Percentiles rank a stretch among this genome's conserved stretches.
phyloP scores from a whole-genome alignment of 1,284 basidiomycete species.

The Hypsizygus ulmarius region DNA sequence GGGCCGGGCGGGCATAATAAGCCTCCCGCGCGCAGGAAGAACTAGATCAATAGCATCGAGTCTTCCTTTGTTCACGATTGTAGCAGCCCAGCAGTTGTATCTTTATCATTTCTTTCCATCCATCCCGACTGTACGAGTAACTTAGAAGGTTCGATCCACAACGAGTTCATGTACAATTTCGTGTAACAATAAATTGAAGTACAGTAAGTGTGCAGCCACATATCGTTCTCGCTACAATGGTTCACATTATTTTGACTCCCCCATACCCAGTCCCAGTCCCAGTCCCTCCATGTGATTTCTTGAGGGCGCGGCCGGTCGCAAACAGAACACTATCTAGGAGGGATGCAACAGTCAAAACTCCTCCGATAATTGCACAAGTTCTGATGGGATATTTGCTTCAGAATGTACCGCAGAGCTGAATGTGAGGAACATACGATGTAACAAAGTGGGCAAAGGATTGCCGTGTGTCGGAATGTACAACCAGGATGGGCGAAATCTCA shows the following conservation, averaged over 20 bases:
- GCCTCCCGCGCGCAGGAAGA: conserved; percentile 10
- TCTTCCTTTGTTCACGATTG: no score
- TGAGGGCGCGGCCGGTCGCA: conserved; percentile 64
- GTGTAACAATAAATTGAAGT: conserved; percentile 10
- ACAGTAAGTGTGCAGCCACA: conserved; percentile 6
- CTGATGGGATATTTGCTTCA: conserved; percentile 37
- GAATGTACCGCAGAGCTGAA: conserved; percentile 1
- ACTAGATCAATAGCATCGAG: background rate
- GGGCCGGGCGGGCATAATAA: conserved; percentile 9
- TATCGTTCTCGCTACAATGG: background rate
- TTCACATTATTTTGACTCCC: conserved; percentile 39
- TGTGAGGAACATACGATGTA: conserved; percentile 70
- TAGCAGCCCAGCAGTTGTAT: background rate
- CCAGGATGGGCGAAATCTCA: conserved; percentile 96
- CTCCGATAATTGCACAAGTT: conserved; percentile 96
- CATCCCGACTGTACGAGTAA: background rate
- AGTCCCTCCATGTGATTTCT: conserved; percentile 48
- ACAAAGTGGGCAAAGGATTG: conserved; percentile 97
- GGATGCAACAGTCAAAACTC: conserved; percentile 92
- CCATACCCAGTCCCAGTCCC: conserved; percentile 27
- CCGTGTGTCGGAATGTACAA: conserved; percentile 86
- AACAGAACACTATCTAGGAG: conserved; percentile 91
- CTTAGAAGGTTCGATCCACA: conserved; percentile 6
- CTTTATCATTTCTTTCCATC: background rate
- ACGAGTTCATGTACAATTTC: conserved; percentile 8